A percentile compares a stretch with the other conserved stretches of the same genome.
phyloP scores from a whole-genome alignment of 2,329 filamentous ascomycete genomes.

The Pseudogymnoascus sp. region DNA sequence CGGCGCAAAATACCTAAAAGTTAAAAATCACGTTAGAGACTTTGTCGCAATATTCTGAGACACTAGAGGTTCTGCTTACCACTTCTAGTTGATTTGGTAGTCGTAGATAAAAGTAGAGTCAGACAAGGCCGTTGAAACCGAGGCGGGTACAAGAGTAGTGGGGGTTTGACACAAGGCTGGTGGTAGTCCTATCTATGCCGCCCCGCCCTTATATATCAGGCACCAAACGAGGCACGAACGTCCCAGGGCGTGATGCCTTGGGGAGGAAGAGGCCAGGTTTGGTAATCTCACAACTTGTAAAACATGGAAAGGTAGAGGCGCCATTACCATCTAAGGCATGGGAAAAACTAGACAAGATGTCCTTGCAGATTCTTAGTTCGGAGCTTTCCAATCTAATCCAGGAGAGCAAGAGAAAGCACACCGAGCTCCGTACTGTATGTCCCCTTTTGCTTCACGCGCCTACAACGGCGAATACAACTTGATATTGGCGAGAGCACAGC shows the following conservation, averaged over 20 bases:
- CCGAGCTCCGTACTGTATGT: conserved; percentile 72
- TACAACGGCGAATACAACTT: background rate
- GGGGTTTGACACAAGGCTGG: conserved; percentile 9
- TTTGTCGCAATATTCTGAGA: background rate
- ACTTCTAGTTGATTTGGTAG: background rate
- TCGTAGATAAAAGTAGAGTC: background rate
- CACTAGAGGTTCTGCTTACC: background rate
- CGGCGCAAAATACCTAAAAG: background rate
- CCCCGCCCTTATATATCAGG: background rate
- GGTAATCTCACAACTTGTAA: conserved; percentile 5
- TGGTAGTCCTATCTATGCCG: background rate
- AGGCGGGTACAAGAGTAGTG: conserved; percentile 9
- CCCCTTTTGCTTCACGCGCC: background rate
- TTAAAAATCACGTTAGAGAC: background rate
- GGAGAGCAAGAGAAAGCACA: conserved; percentile 91
- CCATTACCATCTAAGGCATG: conserved; percentile 9
- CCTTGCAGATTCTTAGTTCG: conserved; percentile 76
- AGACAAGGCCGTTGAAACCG: conserved; percentile 9
- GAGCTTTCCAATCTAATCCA: conserved; percentile 87
- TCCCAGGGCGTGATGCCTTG: background rate
- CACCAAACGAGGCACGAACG: background rate
- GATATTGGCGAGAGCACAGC: conserved; percentile 14
- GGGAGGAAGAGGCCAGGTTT: background rate
- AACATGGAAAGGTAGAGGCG: conserved; percentile 4
- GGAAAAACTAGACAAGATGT: conserved; percentile 48